Base-by-base conservation (phyloP, 768 basidiomycete species). In the Leccinum pellstonianum region DNA sequence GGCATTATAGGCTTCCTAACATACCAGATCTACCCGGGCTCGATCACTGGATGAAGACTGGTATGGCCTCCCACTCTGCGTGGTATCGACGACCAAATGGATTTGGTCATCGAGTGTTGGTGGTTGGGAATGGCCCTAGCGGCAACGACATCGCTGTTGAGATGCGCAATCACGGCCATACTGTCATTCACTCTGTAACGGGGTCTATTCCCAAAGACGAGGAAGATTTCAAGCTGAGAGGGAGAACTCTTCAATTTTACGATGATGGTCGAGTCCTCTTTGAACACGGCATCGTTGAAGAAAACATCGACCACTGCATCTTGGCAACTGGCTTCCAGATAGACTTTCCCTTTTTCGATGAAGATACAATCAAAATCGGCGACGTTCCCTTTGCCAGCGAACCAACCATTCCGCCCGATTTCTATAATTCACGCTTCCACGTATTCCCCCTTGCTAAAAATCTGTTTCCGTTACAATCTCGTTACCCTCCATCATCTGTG, bases 301-400 rank as follows among this genome's bases (percentile, higher is more conserved):
- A 72, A 33, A 77, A 76, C 5, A 76, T 93, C 57, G 84, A 87
- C 62, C 74, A 82, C 61, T 85, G 84, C 62, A 83, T 92, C 55
- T 74, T 93, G 15, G 91, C 90, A 3, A 94, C 91, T 3, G 92
- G 91, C 14, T 94, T 88, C 69, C 75, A 86, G 54, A 73, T 82
- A 48, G 74, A 81, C 12, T 84, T 86, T 63, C 86, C 88, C 0
- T 92, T 91, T 74, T 75, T 93, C 43, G 57, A 56, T 51, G 65
- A 74, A 2, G 54, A 71, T 6, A 65, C 73, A 46, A 67, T 81
- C 14, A 68, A 80, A 31, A 70, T 65, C 7, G 70, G 64, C 0
- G 52, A 80, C 15, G 81, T 83, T 11, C 80, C 83, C 2, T 66
- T 77, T 41, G 7, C n/a, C 41, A 41, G 41, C 5, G 68, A 78